Evolutionary conservation across 1,139 yeast genomes (phyloP).

Genomic region (Nakaseomyces sp.): DNA sequence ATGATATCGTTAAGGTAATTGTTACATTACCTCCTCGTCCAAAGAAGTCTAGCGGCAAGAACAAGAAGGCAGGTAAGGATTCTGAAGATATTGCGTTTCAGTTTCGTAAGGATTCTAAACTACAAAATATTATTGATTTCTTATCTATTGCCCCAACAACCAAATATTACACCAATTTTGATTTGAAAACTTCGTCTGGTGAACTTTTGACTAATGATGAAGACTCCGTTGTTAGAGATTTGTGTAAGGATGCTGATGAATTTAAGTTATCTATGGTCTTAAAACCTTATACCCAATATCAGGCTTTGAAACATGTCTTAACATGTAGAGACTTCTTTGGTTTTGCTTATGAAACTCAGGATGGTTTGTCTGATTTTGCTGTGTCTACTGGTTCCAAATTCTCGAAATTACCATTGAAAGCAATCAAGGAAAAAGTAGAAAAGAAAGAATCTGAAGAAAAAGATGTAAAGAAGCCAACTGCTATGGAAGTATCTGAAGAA

Average conservation of each 20-base stretch:
- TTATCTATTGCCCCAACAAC: constrained; percentile 23
- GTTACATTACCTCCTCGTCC: not conserved
- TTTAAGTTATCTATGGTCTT: constrained; percentile 20
- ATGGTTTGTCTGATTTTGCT: constrained; percentile 28
- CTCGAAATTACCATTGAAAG: constrained; percentile 20
- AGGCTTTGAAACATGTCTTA: constrained; percentile 28
- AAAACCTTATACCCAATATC: constrained; percentile 27
- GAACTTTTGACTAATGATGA: constrained; percentile 15
- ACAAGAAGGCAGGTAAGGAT: not conserved
- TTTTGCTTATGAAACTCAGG: constrained; percentile 27
- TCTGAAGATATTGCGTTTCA: constrained; percentile 11
- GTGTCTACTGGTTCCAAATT: constrained; percentile 28
- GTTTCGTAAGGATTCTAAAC: constrained; percentile 22
- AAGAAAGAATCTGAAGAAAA: constrained; percentile 13
- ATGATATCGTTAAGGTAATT: constrained; percentile 2
- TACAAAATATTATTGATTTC: constrained; percentile 23
- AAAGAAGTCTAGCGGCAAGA: not conserved
- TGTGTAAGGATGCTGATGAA: constrained; percentile 14
- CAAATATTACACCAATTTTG: constrained; percentile 25
- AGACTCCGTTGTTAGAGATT: constrained; percentile 18
- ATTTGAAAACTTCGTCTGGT: constrained; percentile 17
- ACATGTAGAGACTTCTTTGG: constrained; percentile 31
- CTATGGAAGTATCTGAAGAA: constrained; percentile 27
- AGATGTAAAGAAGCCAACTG: constrained; percentile 15
- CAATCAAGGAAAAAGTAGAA: constrained; percentile 18